Percentiles rank a stretch among this genome's conserved stretches.
phyloP scores from a whole-genome alignment of 202 grass and related monocot species.

The Dendrocalamus latiflorus region DNA sequence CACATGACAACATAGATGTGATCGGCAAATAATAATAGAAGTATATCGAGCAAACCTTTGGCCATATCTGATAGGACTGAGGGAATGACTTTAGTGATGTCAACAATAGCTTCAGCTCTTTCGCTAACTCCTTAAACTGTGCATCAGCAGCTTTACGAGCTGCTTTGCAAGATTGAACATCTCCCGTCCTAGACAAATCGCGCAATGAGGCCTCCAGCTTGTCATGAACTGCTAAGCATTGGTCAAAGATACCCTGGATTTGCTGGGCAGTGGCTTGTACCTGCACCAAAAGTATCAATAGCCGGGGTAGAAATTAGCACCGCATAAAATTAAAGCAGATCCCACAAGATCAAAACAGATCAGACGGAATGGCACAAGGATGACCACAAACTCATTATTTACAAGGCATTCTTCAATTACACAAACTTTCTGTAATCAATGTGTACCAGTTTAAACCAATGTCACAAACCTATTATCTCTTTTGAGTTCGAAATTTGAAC shows the following conservation, averaged over 20 bases:
- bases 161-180: constrained; percentile 77
- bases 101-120: constrained; percentile 75
- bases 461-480: neutral
- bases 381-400: neutral
- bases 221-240: constrained; percentile 72
- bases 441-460: neutral
- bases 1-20: neutral
- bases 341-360: neutral
- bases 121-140: constrained; percentile 83
- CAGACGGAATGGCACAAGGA: neutral
- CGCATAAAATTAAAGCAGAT: neutral
- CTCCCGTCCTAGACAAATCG: constrained; percentile 81
- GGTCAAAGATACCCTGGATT: constrained; percentile 66
- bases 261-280: constrained; percentile 69
- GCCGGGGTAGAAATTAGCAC: neutral
- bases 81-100: constrained; percentile 64
- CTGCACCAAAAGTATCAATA: constrained; percentile 29
- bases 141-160: constrained; percentile 81
- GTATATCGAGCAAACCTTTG: constrained; percentile 59
- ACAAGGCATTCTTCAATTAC: neutral
- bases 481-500: neutral
- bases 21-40: neutral
- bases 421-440: neutral
- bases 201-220: constrained; percentile 77
- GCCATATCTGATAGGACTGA: constrained; percentile 75